phyloP scores from a whole-genome alignment of 805 yeast genomes.

The Metschnikowia borealis region DNA sequence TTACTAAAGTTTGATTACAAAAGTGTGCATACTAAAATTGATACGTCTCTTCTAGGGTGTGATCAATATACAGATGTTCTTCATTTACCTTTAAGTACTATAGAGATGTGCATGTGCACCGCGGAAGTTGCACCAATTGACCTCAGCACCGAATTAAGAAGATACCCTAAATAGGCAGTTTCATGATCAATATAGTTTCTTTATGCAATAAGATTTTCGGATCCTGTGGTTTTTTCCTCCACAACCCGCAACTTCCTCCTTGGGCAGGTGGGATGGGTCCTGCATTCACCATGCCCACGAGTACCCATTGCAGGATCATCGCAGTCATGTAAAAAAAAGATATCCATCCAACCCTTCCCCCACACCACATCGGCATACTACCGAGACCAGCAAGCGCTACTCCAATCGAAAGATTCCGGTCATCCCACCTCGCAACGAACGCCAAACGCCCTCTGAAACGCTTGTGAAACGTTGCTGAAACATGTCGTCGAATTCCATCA shows the following conservation, averaged over 20 bases:
- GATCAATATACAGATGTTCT: background rate
- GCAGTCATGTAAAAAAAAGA: constrained; percentile 4
- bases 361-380: background rate
- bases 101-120: background rate
- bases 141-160: background rate
- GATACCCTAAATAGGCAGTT: background rate
- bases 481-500: constrained; percentile 73
- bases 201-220: too few species aligned
- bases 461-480: background rate
- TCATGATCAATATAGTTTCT: background rate
- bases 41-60: too few species aligned
- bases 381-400: background rate
- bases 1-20: too few species aligned
- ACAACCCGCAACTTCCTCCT: background rate
- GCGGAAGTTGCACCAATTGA: background rate
- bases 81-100: background rate
- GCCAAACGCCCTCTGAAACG: background rate
- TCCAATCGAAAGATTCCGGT: background rate
- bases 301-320: constrained; percentile 5
- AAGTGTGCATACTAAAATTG: background rate
- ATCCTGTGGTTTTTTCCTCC: background rate
- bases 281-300: constrained; percentile 1
- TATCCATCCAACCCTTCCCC: background rate
- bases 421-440: background rate
- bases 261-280: background rate